A percentile compares a stretch with the other conserved stretches of the same genome.
Conservation (phyloP, 805 yeast species). For the Sugiyamaella qingdaonensis region DNA sequence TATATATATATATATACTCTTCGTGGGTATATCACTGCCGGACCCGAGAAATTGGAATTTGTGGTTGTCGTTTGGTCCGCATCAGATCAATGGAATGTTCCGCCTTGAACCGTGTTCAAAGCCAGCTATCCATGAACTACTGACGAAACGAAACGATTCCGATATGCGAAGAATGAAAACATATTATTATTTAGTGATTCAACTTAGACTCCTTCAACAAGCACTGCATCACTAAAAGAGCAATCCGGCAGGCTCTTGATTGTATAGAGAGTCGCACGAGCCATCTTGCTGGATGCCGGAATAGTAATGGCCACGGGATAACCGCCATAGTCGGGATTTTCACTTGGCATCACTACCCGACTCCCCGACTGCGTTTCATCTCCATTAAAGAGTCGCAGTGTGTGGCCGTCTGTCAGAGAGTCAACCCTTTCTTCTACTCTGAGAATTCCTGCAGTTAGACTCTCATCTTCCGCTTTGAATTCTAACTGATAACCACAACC, state of each 20-base stretch:
- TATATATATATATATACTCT: no score
- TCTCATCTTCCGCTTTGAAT: background rate
- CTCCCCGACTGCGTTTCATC: conserved; percentile 15
- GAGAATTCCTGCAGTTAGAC: conserved; percentile 2
- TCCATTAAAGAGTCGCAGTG: conserved; percentile 17
- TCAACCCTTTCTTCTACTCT: conserved; percentile 3
- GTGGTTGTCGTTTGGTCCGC: no score
- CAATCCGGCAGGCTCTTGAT: background rate
- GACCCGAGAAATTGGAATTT: no score
- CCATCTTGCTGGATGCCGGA: conserved; percentile 15
- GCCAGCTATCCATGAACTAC: no score
- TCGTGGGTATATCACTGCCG: no score
- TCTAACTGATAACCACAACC: conserved; percentile 17
- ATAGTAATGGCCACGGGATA: conserved; percentile 14
- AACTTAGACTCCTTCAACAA: no score
- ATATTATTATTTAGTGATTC: no score
- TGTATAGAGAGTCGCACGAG: background rate
- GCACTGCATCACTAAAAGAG: no score
- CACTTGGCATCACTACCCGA: conserved; percentile 14
- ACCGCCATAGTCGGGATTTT: conserved; percentile 15
- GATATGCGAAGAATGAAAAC: no score
- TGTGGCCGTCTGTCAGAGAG: conserved; percentile 10
- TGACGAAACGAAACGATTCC: no score
- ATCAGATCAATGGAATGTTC: no score
- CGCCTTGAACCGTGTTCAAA: no score